Percentiles rank a stretch among this genome's conserved stretches.
Evolutionary conservation across 2,329 filamentous ascomycete genomes (phyloP).

Genomic region (Cladobotryum mycophilum): DNA sequence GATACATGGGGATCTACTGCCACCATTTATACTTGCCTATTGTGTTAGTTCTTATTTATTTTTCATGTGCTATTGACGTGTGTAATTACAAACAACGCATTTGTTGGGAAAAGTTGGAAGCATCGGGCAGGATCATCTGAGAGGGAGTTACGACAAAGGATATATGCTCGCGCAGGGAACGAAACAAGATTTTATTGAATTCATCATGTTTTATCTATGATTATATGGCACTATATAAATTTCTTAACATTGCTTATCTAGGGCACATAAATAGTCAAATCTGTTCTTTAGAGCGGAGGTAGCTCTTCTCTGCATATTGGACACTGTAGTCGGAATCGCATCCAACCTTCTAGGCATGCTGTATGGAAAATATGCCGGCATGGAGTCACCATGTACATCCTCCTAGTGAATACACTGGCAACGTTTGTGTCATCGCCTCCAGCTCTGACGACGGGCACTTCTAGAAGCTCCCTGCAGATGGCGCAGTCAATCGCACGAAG

Average conservation of each 20-base stretch:
- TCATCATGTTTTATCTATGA: neutral
- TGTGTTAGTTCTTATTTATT: neutral
- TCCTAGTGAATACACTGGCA: slow-evolving; percentile 66
- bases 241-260: no score
- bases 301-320: slow-evolving; percentile 89
- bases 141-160: neutral
- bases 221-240: no score
- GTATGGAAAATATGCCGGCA: slow-evolving; percentile 96
- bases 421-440: slow-evolving; percentile 50
- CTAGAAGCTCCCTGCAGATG: slow-evolving; percentile 87
- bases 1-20: no score
- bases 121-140: neutral
- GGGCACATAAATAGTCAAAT: no score
- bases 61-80: neutral
- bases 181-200: neutral
- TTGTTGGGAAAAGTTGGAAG: no score
- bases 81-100: neutral
- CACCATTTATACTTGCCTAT: no score
- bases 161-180: neutral
- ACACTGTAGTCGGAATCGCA: slow-evolving; percentile 87
- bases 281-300: slow-evolving; percentile 61
- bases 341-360: slow-evolving; percentile 88
- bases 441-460: slow-evolving; percentile 72
- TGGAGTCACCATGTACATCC: slow-evolving; percentile 94
- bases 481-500: slow-evolving; percentile 74